Percentiles rank a stretch among this genome's conserved stretches.
phyloP scores from a whole-genome alignment of 371 early-diverging fungal species.

The Mortierella sp. region DNA sequence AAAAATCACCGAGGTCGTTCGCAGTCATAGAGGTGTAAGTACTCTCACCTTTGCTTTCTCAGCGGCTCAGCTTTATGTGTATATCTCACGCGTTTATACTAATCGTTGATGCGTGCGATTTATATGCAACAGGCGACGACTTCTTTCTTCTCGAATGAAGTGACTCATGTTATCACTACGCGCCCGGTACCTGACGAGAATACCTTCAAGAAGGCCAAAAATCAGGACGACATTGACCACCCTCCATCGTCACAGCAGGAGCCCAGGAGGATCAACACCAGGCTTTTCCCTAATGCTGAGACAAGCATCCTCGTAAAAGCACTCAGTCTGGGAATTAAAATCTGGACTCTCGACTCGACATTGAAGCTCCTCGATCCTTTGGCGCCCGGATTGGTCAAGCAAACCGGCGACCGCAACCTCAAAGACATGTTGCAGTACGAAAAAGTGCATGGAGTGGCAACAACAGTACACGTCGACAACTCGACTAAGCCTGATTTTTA shows the following conservation, averaged over 20 bases:
- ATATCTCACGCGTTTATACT: not conserved
- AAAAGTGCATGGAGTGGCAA: conserved; percentile 34
- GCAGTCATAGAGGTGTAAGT: conserved; percentile 29
- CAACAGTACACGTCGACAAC: conserved; percentile 37
- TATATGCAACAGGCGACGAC: conserved; percentile 16
- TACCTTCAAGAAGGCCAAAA: conserved; percentile 1
- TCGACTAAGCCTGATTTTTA: conserved; percentile 27
- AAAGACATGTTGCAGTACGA: conserved; percentile 39
- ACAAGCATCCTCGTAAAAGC: conserved; percentile 38
- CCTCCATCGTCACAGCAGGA: not conserved
- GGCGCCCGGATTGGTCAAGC: conserved; percentile 10
- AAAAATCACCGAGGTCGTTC: conserved; percentile 24
- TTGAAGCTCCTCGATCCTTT: conserved; percentile 20
- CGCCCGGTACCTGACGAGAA: conserved; percentile 34
- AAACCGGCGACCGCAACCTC: conserved; percentile 24
- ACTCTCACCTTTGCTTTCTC: not conserved
- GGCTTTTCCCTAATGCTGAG: conserved; percentile 13
- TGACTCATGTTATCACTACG: conserved; percentile 48
- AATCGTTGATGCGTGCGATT: not conserved
- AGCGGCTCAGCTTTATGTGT: no score
- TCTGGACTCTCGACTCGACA: conserved; percentile 31
- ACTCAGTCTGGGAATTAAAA: conserved; percentile 26
- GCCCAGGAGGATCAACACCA: conserved; percentile 8
- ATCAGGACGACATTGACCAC: not conserved
- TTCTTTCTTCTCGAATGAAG: conserved; percentile 42